Conservation (phyloP, 225 moss, liverwort and hornwort genomes). For the Pseudisothecium myosuroides region DNA sequence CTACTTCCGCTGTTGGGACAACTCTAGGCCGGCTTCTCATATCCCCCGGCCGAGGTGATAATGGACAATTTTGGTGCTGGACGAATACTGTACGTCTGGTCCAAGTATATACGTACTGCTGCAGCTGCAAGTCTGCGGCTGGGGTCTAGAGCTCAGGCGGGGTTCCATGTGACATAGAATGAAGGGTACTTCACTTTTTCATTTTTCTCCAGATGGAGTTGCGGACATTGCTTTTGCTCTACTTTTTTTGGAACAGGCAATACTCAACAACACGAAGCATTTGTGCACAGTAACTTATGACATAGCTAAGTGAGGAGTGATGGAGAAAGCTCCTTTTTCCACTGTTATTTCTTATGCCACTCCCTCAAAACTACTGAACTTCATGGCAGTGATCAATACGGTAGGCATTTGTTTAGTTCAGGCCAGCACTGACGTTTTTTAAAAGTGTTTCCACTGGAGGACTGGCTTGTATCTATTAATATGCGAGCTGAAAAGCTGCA, state of each 20-base stretch:
- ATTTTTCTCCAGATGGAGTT: conserved; percentile 11
- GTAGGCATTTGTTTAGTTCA: not conserved
- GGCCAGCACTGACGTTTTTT: not conserved
- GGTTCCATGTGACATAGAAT: conserved; percentile 23
- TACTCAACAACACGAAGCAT: not conserved
- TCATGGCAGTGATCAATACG: not conserved
- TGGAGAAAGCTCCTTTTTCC: not conserved
- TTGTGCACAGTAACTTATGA: not conserved
- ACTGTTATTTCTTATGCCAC: not conserved
- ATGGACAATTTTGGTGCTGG: conserved; percentile 13
- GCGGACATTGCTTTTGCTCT: conserved; percentile 4
- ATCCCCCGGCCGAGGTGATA: not conserved
- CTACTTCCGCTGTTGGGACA: not conserved
- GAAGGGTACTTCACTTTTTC: conserved; percentile 7
- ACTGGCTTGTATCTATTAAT: not conserved
- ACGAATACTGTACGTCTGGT: not conserved
- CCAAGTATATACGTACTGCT: not conserved
- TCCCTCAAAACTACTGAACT: not conserved
- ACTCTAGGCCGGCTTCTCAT: not conserved
- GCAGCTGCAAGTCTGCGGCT: not conserved
- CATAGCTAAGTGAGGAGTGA: not conserved
- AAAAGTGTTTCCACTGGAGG: not conserved
- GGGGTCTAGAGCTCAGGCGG: not conserved
- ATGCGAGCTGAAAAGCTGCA: not conserved
- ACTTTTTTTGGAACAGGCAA: conserved; percentile 3